Percentiles rank a stretch among this genome's conserved stretches.
These are phyloP conservation scores for Starmerella scarabaei DNA, from an alignment of 805 yeast genomes.

Conservation along the genomic window DNA sequence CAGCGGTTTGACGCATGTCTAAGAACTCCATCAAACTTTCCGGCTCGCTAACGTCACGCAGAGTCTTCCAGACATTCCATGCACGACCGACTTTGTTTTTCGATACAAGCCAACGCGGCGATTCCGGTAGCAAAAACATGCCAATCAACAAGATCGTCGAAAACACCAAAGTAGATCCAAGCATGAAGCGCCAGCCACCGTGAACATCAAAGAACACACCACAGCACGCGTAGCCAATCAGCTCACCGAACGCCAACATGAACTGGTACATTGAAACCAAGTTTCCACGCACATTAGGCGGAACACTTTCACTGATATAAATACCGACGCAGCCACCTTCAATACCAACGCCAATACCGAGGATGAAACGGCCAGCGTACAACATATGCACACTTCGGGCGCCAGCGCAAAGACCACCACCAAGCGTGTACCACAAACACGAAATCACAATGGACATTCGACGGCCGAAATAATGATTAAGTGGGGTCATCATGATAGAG, in stretches of 20 bases:
- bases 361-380: constrained; percentile 46
- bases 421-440: constrained; percentile 47
- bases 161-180: constrained; percentile 50
- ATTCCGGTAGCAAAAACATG: constrained; percentile 44
- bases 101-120: constrained; percentile 47
- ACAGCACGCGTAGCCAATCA: constrained; percentile 49
- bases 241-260: constrained; percentile 55
- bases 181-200: constrained; percentile 50
- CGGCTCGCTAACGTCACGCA: constrained; percentile 37
- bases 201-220: constrained; percentile 45
- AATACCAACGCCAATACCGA: constrained; percentile 54
- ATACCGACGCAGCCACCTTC: constrained; percentile 55
- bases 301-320: constrained; percentile 49
- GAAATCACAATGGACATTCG: constrained; percentile 42
- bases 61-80: constrained; percentile 35
- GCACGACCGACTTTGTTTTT: constrained; percentile 42
- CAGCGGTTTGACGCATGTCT: constrained; percentile 43
- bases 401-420: constrained; percentile 48
- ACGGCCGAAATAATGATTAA: constrained; percentile 45
- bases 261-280: constrained; percentile 52
- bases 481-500: constrained; percentile 45
- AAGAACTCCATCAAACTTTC: constrained; percentile 41
- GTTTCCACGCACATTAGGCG: constrained; percentile 45
- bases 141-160: constrained; percentile 41
- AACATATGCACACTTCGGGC: constrained; percentile 35